Conservation (phyloP, 495 filamentous ascomycete genomes). For the Annulohypoxylon stygium region DNA sequence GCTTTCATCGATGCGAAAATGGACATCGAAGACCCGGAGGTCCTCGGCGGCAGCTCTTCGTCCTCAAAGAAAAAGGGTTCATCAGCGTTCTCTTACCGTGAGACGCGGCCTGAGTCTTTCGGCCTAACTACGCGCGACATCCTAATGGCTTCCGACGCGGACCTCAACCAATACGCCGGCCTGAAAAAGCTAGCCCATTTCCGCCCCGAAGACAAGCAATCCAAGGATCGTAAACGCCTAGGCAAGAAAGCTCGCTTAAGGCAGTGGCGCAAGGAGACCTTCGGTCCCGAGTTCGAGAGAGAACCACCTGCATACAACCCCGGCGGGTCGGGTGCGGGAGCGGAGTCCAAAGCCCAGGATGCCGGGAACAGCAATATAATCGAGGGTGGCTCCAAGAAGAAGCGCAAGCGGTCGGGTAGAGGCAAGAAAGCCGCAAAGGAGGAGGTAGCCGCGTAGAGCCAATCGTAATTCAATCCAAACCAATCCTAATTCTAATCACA, state of each 20-base stretch:
- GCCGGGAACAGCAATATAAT: conserved; percentile 48
- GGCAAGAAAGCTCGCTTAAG: conserved; percentile 91
- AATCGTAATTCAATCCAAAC: conserved; percentile 1
- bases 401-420: conserved; percentile 59
- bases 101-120: conserved; percentile 90
- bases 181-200: conserved; percentile 95
- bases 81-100: conserved; percentile 84
- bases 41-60: conserved; percentile 57
- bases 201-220: conserved; percentile 88
- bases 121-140: conserved; percentile 92
- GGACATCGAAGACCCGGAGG: conserved; percentile 73
- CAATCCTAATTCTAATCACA: neutral
- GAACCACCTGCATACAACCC: conserved; percentile 64
- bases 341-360: conserved; percentile 24
- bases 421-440: conserved; percentile 51
- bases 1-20: conserved; percentile 86
- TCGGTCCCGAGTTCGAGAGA: conserved; percentile 73
- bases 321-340: conserved; percentile 43
- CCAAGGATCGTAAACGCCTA: conserved; percentile 84
- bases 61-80: conserved; percentile 37
- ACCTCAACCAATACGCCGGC: conserved; percentile 90
- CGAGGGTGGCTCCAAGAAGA: conserved; percentile 57
- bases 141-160: conserved; percentile 86
- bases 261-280: conserved; percentile 93
- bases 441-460: conserved; percentile 31